phyloP scores from a whole-genome alignment of 306 rosid genomes.

The Quillaja saponaria region DNA sequence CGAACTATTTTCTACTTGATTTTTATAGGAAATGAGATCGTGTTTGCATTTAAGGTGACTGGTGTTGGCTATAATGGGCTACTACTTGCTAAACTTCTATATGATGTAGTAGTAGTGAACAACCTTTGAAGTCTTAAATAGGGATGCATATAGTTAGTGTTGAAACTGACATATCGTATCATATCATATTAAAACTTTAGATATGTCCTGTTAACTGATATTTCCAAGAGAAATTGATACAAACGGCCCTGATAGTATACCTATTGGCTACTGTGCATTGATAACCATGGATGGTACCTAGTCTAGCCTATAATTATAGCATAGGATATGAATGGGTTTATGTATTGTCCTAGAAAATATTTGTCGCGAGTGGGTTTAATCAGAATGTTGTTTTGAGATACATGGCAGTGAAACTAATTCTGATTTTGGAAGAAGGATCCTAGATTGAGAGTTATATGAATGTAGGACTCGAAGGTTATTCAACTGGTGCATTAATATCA shows the following conservation, averaged over 20 bases:
- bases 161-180: constrained; percentile 5
- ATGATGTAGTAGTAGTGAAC: background rate
- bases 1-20: background rate
- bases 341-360: background rate
- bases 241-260: constrained; percentile 1
- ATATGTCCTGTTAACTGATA: background rate
- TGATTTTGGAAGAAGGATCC: constrained; percentile 12
- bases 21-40: no score
- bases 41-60: background rate
- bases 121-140: constrained; percentile 1
- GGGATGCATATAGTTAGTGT: background rate
- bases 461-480: constrained; percentile 1
- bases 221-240: constrained; percentile 12
- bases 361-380: no score
- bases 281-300: background rate
- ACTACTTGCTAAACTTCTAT: background rate
- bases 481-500: background rate
- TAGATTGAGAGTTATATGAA: background rate
- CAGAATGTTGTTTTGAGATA: no score
- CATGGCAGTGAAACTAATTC: background rate
- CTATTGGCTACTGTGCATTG: background rate
- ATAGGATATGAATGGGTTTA: constrained; percentile 9
- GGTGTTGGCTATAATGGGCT: background rate
- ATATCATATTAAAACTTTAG: background rate
- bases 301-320: background rate